phyloP scores from a whole-genome alignment of 2,329 filamentous ascomycete genomes.

The Clarireedia hainanense region DNA sequence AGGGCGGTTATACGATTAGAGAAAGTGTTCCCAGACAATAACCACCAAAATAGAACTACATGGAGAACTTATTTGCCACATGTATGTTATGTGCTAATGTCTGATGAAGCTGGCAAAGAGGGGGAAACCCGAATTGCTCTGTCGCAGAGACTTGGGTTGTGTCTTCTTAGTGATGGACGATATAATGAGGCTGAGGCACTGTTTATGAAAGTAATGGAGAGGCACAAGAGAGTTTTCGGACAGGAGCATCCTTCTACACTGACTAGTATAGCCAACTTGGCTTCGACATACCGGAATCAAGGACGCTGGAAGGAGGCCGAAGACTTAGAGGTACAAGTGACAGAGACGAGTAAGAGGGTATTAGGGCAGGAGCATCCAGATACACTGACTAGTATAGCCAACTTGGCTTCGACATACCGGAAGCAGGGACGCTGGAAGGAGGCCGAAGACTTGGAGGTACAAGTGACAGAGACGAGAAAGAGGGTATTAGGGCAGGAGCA shows the following conservation, averaged over 20 bases:
- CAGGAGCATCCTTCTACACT: background rate
- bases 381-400: no score
- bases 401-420: rapidly evolving
- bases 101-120: no score
- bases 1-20: background rate
- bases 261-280: background rate
- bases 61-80: background rate
- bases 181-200: no score
- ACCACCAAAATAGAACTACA: background rate
- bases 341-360: no score
- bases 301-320: background rate
- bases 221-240: background rate
- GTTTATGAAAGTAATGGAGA: no score
- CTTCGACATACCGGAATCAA: background rate
- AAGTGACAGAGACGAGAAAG: background rate
- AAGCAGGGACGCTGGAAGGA: background rate
- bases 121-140: no score
- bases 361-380: no score
- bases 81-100: no score
- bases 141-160: no score
- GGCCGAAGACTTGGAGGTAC: background rate
- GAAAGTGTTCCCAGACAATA: background rate
- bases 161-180: no score
- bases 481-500: background rate
- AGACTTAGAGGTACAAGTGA: no score